Evolutionary conservation across 2,329 filamentous ascomycete species (phyloP).

Genomic region (Teratosphaeria destructans): DNA sequence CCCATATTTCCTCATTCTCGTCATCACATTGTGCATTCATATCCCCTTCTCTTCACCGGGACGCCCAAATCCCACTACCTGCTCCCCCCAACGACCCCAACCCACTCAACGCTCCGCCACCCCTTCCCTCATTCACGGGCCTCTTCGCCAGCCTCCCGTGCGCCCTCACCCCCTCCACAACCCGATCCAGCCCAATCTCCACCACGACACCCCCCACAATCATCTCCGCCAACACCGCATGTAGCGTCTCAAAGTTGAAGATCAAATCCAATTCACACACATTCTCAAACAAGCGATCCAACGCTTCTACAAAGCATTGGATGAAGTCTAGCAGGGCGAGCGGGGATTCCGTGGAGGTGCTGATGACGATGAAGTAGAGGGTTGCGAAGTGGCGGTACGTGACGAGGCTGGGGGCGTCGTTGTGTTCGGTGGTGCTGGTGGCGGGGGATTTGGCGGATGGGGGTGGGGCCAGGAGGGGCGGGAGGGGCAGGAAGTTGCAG

Average conservation of each 20-base stretch:
- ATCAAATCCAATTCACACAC: conserved; percentile 97
- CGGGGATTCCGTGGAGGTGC: conserved; percentile 88
- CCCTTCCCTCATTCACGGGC: conserved; percentile 56
- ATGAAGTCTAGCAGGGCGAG: conserved; percentile 93
- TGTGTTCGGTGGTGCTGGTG: conserved; percentile 45
- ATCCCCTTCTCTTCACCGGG: conserved; percentile 16
- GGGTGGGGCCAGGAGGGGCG: conserved; percentile 16
- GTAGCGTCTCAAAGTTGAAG: conserved; percentile 96
- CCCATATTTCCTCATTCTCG: too few species aligned
- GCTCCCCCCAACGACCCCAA: not conserved
- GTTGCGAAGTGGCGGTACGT: conserved; percentile 98
- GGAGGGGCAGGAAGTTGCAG: conserved; percentile 85
- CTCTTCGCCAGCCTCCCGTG: conserved; percentile 70
- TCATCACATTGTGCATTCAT: not conserved
- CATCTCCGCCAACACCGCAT: conserved; percentile 86
- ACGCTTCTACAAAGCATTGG: conserved; percentile 92
- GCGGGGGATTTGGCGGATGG: conserved; percentile 26
- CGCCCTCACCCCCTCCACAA: conserved; percentile 69
- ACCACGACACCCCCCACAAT: conserved; percentile 90
- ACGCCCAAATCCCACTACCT: conserved; percentile 25
- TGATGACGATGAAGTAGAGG: conserved; percentile 97
- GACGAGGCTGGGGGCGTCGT: conserved; percentile 86
- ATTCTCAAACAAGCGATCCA: conserved; percentile 94
- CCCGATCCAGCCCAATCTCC: conserved; percentile 80
- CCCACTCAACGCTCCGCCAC: conserved; percentile 28